Evolutionary conservation across 169 alveolate species (phyloP).

Genomic region (Cryptosporidium sp.): DNA sequence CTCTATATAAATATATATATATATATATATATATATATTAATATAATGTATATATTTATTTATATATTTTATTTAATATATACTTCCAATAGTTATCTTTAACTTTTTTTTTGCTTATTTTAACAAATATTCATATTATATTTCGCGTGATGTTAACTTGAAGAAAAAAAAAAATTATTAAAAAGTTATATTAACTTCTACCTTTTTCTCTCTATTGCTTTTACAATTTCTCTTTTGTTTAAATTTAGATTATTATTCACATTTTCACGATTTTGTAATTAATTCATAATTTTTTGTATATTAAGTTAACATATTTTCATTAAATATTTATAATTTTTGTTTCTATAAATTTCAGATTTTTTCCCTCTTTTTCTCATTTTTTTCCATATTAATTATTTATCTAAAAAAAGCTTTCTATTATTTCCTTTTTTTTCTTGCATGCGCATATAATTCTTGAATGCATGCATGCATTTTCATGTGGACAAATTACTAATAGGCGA

Average conservation of each 20-base stretch:
- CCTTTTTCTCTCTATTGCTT: background rate
- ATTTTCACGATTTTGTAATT: background rate
- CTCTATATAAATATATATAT: no score
- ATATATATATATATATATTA: no score
- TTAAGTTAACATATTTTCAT: background rate
- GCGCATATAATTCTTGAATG: slow-evolving; percentile 12
- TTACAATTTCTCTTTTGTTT: background rate
- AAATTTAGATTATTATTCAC: background rate
- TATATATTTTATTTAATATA: no score
- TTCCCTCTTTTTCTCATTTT: slow-evolving; percentile 75
- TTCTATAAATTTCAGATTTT: slow-evolving; percentile 4
- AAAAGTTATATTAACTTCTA: no score
- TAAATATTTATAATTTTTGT: no score
- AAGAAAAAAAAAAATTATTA: no score
- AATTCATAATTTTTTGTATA: no score
- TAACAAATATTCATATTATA: background rate
- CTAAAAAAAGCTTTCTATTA: background rate
- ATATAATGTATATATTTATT: no score
- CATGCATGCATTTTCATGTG: slow-evolving; percentile 76
- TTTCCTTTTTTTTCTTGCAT: slow-evolving; percentile 26
- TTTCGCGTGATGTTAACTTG: background rate
- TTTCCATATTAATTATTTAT: no score
- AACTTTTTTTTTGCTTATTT: no score
- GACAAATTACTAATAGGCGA: background rate
- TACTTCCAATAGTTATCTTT: background rate